These are phyloP conservation scores for Leptomonas pyrrhocoris DNA, from an alignment of 208 protist species.

Conservation along the genomic window DNA sequence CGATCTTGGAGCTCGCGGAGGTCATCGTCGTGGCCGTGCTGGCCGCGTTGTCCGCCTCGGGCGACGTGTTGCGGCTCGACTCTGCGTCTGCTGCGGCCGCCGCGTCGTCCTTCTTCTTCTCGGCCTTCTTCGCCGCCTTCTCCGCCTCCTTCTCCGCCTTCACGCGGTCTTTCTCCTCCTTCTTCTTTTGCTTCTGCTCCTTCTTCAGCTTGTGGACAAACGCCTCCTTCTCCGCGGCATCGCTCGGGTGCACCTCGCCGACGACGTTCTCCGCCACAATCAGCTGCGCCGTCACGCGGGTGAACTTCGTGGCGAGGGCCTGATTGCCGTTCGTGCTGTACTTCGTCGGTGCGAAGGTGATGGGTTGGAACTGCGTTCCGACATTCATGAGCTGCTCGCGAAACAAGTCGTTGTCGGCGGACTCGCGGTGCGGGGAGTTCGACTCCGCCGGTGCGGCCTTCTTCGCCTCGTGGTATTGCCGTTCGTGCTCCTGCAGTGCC, in stretches of 20 bases:
- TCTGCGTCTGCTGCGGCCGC: background rate
- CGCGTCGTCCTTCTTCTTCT: slow-evolving; percentile 16
- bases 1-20: background rate
- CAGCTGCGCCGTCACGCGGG: slow-evolving; percentile 37
- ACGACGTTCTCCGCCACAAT: slow-evolving; percentile 33
- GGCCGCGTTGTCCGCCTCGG: background rate
- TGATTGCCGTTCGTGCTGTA: slow-evolving; percentile 39
- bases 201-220: slow-evolving; percentile 36
- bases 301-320: slow-evolving; percentile 37
- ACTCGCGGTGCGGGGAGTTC: slow-evolving; percentile 10
- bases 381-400: slow-evolving; percentile 47
- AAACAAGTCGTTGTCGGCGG: slow-evolving; percentile 26
- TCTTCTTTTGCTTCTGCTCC: slow-evolving; percentile 31
- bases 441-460: slow-evolving; percentile 19
- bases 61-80: background rate
- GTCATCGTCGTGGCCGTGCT: background rate
- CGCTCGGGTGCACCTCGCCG: slow-evolving; percentile 18
- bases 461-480: slow-evolving; percentile 30
- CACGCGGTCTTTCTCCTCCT: slow-evolving; percentile 21
- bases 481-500: slow-evolving; percentile 43
- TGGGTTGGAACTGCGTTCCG: slow-evolving; percentile 40
- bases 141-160: slow-evolving; percentile 34
- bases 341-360: slow-evolving; percentile 38
- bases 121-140: slow-evolving; percentile 25
- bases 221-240: slow-evolving; percentile 24